Percentiles rank a stretch among this genome's conserved stretches.
Evolutionary conservation across 371 early-diverging fungal species (phyloP).

Genomic region (Mortierella sp.): DNA sequence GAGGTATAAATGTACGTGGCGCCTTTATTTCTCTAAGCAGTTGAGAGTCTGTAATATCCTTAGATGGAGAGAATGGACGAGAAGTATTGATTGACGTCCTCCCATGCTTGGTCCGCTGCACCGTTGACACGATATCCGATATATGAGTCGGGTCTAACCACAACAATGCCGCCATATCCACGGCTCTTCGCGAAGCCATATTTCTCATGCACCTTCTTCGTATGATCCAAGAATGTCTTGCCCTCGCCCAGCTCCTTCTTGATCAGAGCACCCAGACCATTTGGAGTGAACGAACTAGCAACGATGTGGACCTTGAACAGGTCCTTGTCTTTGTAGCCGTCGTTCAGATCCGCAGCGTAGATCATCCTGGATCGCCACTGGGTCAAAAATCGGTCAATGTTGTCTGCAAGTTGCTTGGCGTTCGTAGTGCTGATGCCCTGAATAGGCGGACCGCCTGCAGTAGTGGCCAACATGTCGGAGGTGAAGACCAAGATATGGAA

Average conservation of each 20-base stretch:
- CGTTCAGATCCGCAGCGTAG: conserved; percentile 9
- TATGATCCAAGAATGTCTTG: conserved; percentile 11
- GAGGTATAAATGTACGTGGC: no score
- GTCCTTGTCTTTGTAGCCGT: conserved; percentile 23
- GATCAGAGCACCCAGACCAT: conserved; percentile 1
- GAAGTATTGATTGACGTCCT: conserved; percentile 23
- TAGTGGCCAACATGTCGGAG: conserved; percentile 6
- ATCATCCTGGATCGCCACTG: conserved; percentile 19
- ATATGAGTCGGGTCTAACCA: conserved; percentile 39
- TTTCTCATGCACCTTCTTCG: conserved; percentile 19
- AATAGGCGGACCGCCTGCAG: not conserved
- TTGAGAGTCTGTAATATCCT: no score
- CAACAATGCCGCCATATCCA: conserved; percentile 31
- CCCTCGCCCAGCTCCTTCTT: conserved; percentile 25
- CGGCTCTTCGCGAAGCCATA: conserved; percentile 19
- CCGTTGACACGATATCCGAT: conserved; percentile 36
- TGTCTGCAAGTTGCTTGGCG: conserved; percentile 4
- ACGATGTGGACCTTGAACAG: conserved; percentile 31
- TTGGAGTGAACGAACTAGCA: not conserved
- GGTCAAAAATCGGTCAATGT: conserved; percentile 6
- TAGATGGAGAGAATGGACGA: not conserved
- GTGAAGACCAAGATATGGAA: conserved; percentile 45
- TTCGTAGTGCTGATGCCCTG: not conserved
- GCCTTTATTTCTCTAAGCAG: no score
- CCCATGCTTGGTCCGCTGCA: conserved; percentile 18